Percentiles rank a stretch among this genome's conserved stretches.
Evolutionary conservation across 768 basidiomycete species (phyloP).

Genomic region (Pulveroboletus ravenelii): DNA sequence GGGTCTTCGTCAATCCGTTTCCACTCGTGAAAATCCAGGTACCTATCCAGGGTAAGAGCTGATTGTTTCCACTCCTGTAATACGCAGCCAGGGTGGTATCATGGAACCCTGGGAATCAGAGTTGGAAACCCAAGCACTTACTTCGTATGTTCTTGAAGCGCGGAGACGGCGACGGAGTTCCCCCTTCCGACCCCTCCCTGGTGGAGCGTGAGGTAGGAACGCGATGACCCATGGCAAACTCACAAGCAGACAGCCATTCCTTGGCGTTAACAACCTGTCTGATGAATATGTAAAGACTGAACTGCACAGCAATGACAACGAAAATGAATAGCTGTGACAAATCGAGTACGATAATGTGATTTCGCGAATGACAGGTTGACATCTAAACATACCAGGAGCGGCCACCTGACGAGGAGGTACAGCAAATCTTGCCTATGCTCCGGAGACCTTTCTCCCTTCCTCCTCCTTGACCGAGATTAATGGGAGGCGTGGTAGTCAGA

Average conservation of each 20-base stretch:
- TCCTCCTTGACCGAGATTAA: constrained; percentile 29
- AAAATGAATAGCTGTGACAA: constrained; percentile 71
- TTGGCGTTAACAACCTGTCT: constrained; percentile 92
- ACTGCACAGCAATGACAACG: constrained; percentile 76
- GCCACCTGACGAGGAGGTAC: constrained; percentile 81
- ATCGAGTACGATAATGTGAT: neutral
- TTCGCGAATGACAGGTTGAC: neutral
- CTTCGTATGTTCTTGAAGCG: constrained; percentile 69
- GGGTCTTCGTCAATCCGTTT: constrained; percentile 82
- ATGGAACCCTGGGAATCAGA: neutral
- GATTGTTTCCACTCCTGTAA: constrained; percentile 81
- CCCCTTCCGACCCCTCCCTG: constrained; percentile 86
- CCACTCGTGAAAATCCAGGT: constrained; percentile 86
- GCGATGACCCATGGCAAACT: constrained; percentile 10
- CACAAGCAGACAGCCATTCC: constrained; percentile 90
- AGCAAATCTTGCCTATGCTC: constrained; percentile 64
- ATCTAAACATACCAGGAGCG: constrained; percentile 58
- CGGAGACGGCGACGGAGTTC: constrained; percentile 70
- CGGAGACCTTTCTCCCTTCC: constrained; percentile 29
- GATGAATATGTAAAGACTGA: constrained; percentile 80
- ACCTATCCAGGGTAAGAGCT: constrained; percentile 73
- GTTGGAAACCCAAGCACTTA: constrained; percentile 23
- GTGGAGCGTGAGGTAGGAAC: neutral
- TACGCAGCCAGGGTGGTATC: neutral
- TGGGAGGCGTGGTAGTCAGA: neutral